Percentiles rank a stretch among this genome's conserved stretches.
Conservation (phyloP, 2,329 filamentous ascomycete genomes). For the Alternaria burnsii region DNA sequence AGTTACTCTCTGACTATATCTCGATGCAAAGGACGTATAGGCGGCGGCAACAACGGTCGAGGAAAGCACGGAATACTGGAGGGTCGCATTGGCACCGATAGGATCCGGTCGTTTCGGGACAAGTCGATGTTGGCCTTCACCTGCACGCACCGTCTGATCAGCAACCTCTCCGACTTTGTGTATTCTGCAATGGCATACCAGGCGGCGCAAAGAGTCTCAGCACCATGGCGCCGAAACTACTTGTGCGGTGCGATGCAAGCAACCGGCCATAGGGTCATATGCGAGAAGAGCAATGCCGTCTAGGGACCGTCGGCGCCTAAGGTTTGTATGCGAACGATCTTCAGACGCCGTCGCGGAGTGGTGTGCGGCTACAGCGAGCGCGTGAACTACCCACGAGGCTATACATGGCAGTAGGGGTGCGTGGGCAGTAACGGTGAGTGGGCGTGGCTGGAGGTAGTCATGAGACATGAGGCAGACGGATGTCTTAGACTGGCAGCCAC, state of each 20-base stretch:
- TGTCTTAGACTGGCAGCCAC: slow-evolving; percentile 14
- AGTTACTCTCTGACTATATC: slow-evolving; percentile 22
- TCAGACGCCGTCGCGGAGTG: not conserved
- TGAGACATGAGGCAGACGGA: slow-evolving; percentile 29
- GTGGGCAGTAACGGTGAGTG: slow-evolving; percentile 16
- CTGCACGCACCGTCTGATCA: slow-evolving; percentile 15
- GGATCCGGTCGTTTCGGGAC: slow-evolving; percentile 36
- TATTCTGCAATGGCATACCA: slow-evolving; percentile 24
- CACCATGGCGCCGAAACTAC: slow-evolving; percentile 27
- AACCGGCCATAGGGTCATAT: slow-evolving; percentile 16
- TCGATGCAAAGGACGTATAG: slow-evolving; percentile 35
- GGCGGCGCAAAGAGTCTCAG: slow-evolving; percentile 40
- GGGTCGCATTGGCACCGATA: slow-evolving; percentile 41
- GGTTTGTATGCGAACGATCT: slow-evolving; percentile 5
- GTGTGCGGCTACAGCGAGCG: slow-evolving; percentile 14
- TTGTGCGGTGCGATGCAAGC: not conserved
- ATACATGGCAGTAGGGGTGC: slow-evolving; percentile 17
- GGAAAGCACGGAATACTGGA: slow-evolving; percentile 33
- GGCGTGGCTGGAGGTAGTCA: slow-evolving; percentile 14
- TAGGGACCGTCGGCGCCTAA: too few relatives aligned
- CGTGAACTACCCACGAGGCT: slow-evolving; percentile 20
- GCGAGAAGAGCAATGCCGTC: not conserved
- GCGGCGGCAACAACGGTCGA: slow-evolving; percentile 38
- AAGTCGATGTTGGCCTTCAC: slow-evolving; percentile 38
- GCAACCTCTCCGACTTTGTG: not conserved